These are phyloP conservation scores for Ceratobasidium sp. DNA, from an alignment of 1,284 basidiomycete genomes.

Conservation along the genomic window DNA sequence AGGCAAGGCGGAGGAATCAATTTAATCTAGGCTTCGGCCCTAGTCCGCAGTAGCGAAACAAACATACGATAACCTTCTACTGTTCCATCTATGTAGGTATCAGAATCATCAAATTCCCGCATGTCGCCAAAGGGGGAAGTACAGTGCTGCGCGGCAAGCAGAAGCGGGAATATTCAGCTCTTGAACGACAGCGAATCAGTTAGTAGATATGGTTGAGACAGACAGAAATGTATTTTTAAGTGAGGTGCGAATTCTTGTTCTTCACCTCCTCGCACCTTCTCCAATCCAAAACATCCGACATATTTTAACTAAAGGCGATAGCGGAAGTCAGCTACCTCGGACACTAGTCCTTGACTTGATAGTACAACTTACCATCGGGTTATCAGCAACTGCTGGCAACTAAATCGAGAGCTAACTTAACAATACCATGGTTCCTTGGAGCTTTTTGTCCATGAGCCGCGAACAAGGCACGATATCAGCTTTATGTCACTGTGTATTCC, in stretches of 20 bases:
- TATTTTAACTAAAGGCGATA: no score
- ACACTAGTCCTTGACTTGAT: neutral
- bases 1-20: no score
- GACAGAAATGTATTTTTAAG: neutral
- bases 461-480: neutral
- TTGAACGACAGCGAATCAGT: neutral
- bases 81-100: neutral
- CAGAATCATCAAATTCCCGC: neutral
- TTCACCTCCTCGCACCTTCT: no score
- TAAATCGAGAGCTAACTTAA: neutral
- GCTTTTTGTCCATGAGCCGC: conserved; percentile 1
- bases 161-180: neutral
- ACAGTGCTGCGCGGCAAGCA: no score
- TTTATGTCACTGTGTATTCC: neutral
- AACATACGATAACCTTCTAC: neutral
- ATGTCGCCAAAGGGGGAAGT: neutral
- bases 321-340: no score
- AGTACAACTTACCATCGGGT: neutral
- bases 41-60: neutral
- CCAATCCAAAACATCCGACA: no score
- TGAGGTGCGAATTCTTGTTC: neutral
- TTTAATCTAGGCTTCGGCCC: neutral
- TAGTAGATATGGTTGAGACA: neutral
- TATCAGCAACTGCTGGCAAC: neutral
- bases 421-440: neutral